A percentile compares a stretch with the other conserved stretches of the same genome.
phyloP scores from a whole-genome alignment of 164 flowering plant species.

The Akebia trifoliata region DNA sequence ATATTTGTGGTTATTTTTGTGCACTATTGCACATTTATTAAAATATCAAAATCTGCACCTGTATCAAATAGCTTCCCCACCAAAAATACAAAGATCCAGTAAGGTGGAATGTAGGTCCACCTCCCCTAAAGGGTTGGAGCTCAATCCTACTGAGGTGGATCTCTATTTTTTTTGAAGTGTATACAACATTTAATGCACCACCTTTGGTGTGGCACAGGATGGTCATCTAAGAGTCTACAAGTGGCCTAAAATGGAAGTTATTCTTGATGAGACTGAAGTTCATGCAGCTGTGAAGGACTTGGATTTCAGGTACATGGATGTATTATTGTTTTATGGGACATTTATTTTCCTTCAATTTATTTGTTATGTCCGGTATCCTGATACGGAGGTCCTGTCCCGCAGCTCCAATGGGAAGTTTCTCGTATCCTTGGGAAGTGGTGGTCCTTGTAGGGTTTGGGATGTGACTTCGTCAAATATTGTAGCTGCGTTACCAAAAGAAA shows the following conservation, averaged over 20 bases:
- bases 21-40: neutral
- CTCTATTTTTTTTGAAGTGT: neutral
- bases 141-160: neutral
- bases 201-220: slow-evolving; percentile 72
- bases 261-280: slow-evolving; percentile 55
- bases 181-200: slow-evolving; percentile 12
- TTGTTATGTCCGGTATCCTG: slow-evolving; percentile 12
- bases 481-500: slow-evolving; percentile 60
- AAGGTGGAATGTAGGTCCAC: neutral
- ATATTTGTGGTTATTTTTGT: neutral
- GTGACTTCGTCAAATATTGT: slow-evolving; percentile 40
- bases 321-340: neutral
- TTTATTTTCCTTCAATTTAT: slow-evolving; percentile 7
- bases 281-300: slow-evolving; percentile 75
- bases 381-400: slow-evolving; percentile 26
- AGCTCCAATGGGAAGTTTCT: slow-evolving; percentile 84
- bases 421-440: slow-evolving; percentile 63
- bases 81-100: neutral
- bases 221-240: slow-evolving; percentile 83
- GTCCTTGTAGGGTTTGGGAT: slow-evolving; percentile 88
- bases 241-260: slow-evolving; percentile 86
- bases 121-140: neutral
- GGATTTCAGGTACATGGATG: slow-evolving; percentile 68
- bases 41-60: neutral
- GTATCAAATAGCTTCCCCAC: neutral